A percentile compares a stretch with the other conserved stretches of the same genome.
Evolutionary conservation across 352 stramenopile species (phyloP).

Genomic region (Phytophthora rubi): DNA sequence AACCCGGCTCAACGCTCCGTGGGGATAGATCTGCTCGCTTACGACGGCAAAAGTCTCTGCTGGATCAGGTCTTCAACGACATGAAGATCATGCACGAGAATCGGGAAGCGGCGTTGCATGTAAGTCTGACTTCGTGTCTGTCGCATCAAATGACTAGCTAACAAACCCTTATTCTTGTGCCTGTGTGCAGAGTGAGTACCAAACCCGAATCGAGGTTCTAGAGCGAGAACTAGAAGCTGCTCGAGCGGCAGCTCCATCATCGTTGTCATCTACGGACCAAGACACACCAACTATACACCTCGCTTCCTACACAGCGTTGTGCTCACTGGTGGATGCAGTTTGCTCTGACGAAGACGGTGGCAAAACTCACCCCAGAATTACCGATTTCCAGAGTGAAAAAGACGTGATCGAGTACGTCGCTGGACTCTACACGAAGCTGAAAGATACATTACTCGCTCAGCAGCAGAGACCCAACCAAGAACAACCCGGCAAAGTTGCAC

Average conservation of each 20-base stretch:
- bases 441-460: conserved; percentile 17
- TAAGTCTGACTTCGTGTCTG: conserved; percentile 19
- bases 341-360: not conserved
- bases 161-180: not conserved
- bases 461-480: not conserved
- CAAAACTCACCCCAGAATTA: conserved; percentile 30
- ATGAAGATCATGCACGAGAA: conserved; percentile 62
- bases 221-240: conserved; percentile 36
- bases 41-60: conserved; percentile 26
- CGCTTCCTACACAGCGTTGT: conserved; percentile 55
- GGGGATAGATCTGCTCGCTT: conserved; percentile 25
- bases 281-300: conserved; percentile 14
- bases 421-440: conserved; percentile 44
- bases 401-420: conserved; percentile 43
- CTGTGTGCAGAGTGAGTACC: conserved; percentile 44
- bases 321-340: conserved; percentile 48
- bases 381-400: conserved; percentile 39
- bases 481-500: not conserved
- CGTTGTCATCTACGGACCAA: not conserved
- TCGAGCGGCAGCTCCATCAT: conserved; percentile 6
- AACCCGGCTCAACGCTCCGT: conserved; percentile 14
- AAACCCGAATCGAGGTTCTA: conserved; percentile 43
- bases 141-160: not conserved
- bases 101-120: conserved; percentile 52
- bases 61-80: conserved; percentile 56